Conservation (phyloP, 768 basidiomycete genomes). For the Strobilomyces confusus region DNA sequence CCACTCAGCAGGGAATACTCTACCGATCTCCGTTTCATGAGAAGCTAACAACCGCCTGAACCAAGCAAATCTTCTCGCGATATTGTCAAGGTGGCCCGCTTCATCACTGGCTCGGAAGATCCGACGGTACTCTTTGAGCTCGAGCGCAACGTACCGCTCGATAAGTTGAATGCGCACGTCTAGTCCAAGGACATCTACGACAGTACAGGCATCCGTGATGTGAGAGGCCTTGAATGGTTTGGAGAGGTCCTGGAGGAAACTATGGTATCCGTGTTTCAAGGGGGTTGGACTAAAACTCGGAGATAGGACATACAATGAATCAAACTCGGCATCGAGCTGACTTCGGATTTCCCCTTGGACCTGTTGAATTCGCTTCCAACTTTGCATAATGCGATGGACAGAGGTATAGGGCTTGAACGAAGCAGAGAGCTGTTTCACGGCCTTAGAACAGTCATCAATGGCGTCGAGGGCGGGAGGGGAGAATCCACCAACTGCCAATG, state of each 20-base stretch:
- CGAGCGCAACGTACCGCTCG: constrained; percentile 84
- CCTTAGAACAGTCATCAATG: constrained; percentile 41
- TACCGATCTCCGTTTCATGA: constrained; percentile 84
- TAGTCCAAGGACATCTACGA: constrained; percentile 81
- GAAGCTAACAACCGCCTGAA: constrained; percentile 80
- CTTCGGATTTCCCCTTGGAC: constrained; percentile 78
- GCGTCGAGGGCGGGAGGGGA: constrained; percentile 12
- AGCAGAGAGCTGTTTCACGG: constrained; percentile 79
- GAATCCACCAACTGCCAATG: constrained; percentile 57
- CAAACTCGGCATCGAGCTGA: constrained; percentile 86
- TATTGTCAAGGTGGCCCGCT: constrained; percentile 94
- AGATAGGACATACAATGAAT: constrained; percentile 68
- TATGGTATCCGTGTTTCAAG: constrained; percentile 28
- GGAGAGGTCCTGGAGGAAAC: constrained; percentile 75
- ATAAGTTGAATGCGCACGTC: constrained; percentile 81
- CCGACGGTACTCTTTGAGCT: constrained; percentile 92
- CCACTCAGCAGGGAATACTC: constrained; percentile 85
- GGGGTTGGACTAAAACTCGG: neutral
- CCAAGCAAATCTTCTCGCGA: constrained; percentile 92
- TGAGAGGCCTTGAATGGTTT: constrained; percentile 60
- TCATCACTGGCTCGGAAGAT: constrained; percentile 94
- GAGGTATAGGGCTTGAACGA: constrained; percentile 78
- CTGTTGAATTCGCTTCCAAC: constrained; percentile 78
- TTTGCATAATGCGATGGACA: constrained; percentile 69
- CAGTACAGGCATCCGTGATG: constrained; percentile 81